Base-by-base conservation (phyloP, 768 basidiomycete species). In the Neoboletus magnificus region DNA sequence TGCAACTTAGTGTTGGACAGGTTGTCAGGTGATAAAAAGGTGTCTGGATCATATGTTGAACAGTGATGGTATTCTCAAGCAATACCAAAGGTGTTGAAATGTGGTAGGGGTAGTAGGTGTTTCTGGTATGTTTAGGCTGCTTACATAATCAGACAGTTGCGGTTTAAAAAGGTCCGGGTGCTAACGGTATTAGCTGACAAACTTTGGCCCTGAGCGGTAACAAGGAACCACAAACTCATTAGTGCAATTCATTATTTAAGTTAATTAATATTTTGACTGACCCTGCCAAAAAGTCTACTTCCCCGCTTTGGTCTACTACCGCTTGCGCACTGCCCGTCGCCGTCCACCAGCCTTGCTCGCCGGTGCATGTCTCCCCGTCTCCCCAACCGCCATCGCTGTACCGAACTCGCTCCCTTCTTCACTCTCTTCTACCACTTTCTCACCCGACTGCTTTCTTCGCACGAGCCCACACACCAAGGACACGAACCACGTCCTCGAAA, bases 401-500 rank as follows among this genome's bases (percentile, higher is more conserved):
- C 81, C 80, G 1, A 81, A 81, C 23, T 71, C 76, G 18, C 66
- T 72, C 13, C 69, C 76, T 1, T 72, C 72, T 46, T 79, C 78
- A 33, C 73, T 76, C 29, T 70, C 75, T 20, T 72, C 72, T 37
- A 55, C 55, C 2, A 22, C 53, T 9, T 65, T 64, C 16, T 72
- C 64, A 42, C n/a, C 62, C 62, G 42, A 66, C 39, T 30, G 63
- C 46, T 20, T 45, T 41, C 50, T 67, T 62, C 23, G 58, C 48
- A 48, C 41, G 1, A 62, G 30, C 27, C 77, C 62, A 7, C 30
- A 10, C 65, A 72, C 58, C 25, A 89, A 68, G 15, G 75, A 65
- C 56, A 85, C 62, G 63, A 87, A 85, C 91, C 91, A 94, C 4
- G 91, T 93, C 49, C 79, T 76, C 32, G 67, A 68, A 29, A 90